Base-by-base conservation (phyloP, 2,329 filamentous ascomycete species). In the Ustulina deusta region DNA sequence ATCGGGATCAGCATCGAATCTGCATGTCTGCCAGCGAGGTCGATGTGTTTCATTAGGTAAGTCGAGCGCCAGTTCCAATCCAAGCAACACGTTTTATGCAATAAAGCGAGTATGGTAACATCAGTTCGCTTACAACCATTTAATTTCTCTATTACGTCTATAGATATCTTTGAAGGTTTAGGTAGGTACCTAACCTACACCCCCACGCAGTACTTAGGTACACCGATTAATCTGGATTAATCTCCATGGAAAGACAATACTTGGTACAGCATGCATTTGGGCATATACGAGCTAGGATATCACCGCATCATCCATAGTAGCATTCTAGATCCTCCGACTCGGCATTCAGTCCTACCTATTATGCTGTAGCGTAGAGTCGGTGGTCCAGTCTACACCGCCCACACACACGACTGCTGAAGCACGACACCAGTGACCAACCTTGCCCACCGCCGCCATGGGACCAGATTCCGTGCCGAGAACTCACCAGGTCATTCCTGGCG, bases 401-500 rank as follows among this genome's bases (percentile, higher is more conserved):
- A 1, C 15, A 11, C 38, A 32, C 34, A 46, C 20, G 51, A 44
- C 55, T 44, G 10, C 20, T 27, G 5, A 36, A 11, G 20, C 48
- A 42, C n/a, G 59, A 38, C 44, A 34, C 13, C 3, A 20, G 42
- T 29, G n/a, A 25, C 34, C 55, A 44, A 55, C 25, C 25, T 51
- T n/a, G 25, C 34, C 36, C 3, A 56, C 9, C n/a, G 20, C 3
- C 27, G 36, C 44, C 32, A 71, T 69, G 69, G 42, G 22, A 10
- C 48, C 49, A 3, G 22, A 49, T 27, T 29, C 38, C 13, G 83
- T 88, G 10, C 86, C 86, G 0, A 83, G 78, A 4, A 78, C 77
- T n/a, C 75, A 76, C 11, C 79, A 89, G 69, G 89, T 93, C 34
- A 71, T 86, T 4, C 84, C 85, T 0, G 91, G 91, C 40, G 87